A percentile compares a stretch with the other conserved stretches of the same genome.
Evolutionary conservation across 179 eudicot genomes (phyloP).

Genomic region (Sideroxylon spinosum): DNA sequence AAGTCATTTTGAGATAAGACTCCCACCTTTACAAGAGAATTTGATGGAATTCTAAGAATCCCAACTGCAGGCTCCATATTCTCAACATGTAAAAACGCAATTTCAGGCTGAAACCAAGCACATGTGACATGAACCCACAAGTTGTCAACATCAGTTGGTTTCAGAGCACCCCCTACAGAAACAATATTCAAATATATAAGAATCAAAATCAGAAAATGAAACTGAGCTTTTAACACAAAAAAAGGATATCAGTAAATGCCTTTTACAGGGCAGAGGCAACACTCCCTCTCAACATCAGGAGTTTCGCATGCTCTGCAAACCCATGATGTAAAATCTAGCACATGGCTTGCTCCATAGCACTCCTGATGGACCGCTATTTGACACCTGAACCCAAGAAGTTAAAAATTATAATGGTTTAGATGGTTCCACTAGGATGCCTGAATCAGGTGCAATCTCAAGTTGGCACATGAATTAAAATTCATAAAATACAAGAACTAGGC

Average conservation of each 20-base stretch:
- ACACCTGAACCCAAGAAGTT: slow-evolving; percentile 46
- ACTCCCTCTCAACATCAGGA: slow-evolving; percentile 59
- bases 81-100: slow-evolving; percentile 59
- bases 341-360: slow-evolving; percentile 70
- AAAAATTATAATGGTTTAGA: slow-evolving; percentile 1
- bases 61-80: slow-evolving; percentile 95
- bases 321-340: slow-evolving; percentile 76
- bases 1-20: neutral
- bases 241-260: slow-evolving; percentile 34
- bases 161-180: slow-evolving; percentile 82
- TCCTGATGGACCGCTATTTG: slow-evolving; percentile 98
- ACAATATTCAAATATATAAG: slow-evolving; percentile 14
- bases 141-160: slow-evolving; percentile 74
- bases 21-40: slow-evolving; percentile 63
- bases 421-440: neutral
- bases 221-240: neutral
- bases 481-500: slow-evolving; percentile 4
- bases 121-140: slow-evolving; percentile 97
- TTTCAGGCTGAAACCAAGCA: slow-evolving; percentile 96
- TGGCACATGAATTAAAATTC: neutral
- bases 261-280: slow-evolving; percentile 96
- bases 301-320: slow-evolving; percentile 93
- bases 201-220: neutral
- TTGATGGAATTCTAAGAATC: slow-evolving; percentile 52
- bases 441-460: slow-evolving; percentile 7